Base-by-base conservation (phyloP, 2,329 filamentous ascomycete genomes). In the Ceratocystis cubensis region DNA sequence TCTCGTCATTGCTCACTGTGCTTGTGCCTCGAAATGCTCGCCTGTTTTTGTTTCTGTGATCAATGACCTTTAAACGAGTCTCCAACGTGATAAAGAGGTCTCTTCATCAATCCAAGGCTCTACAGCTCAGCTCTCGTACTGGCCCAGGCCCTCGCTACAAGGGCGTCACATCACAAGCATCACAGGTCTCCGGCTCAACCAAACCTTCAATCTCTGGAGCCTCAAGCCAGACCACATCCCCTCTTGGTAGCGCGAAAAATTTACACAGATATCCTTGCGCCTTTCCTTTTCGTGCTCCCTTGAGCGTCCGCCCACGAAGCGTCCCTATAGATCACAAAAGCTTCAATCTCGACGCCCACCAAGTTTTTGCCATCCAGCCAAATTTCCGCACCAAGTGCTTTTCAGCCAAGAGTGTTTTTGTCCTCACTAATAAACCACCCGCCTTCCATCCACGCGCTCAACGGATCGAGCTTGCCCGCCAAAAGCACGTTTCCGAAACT, bases 361-460 rank as follows among this genome's bases (percentile, higher is more conserved):
- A 66, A n/a, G 53, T 68, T 33, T 66, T 64, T 62, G 67, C 64
- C 37, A 53, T 68, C 17, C 64, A 62, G 30, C 61, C 65, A 3
- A 66, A 64, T 33, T 66, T 66, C 41, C 15, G 6, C 17, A 63
- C 64, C 20, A 25, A 48, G 33, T 44, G 62, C 48, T 70, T 69
- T 22, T 33, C 66, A 4, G 15, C 50, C 48, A 50, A 68, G 17
- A 68, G 66, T 53, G 46, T 70, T n/a, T 69, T 69, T 63, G 63
- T 69, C n/a, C n/a, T 69, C 25, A 33, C 44, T 7, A 61, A 65
- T 28, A 45, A 61, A 44, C 30, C 56, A 53, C n/a, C 15, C 2
- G 25, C 50, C 5, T 62, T 45, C 67, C n/a, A 65, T n/a, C 63
- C 48, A 10, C 48, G 28, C 15, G 13, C 37, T 10, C 10, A 20